Base-by-base conservation (phyloP, 345 rosid genomes). In the Brassica juncea region DNA sequence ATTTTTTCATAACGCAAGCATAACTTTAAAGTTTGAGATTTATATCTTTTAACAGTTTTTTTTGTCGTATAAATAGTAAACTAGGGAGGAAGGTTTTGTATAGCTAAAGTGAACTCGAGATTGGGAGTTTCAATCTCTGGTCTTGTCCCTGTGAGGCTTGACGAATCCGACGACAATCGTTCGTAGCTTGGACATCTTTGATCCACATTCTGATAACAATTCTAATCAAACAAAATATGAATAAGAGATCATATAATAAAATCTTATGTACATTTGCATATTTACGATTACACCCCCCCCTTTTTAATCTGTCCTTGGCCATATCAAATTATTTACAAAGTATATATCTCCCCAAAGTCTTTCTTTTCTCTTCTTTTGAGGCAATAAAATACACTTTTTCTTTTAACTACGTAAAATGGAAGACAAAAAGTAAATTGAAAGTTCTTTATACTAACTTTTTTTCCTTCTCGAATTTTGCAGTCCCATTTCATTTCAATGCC, bases 61-160 rank as follows among this genome's bases (percentile, higher is more conserved):
- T 54, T 64, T 66, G n/a, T 10, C 12, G 21, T 74, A 68, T 58
- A 3, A 35, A 68, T 64, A 68, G 21, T 69, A 8, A n/a, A 39
- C 47, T 64, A 80, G 25, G 62, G 44, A 65, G 44, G 23, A 16
- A 55, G 73, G 16, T 80, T 75, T 71, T 77, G 83, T 55, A 62
- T 81, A n/a, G 83, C 80, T 71, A 81, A 64, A 25, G 80, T 81
- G 34, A 81, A 81, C 3, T 81, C 83, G 14, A 81, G 77, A 81
- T 81, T 81, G 44, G 80, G 83, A 71, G 59, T 64, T 57, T 80
- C 69, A 25, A 63, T 59, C 58, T 70, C 83, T 57, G 49, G 62
- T 76, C 61, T 70, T 75, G 80, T 71, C 34, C 34, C 72, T 12
- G 83, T 75, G 49, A 81, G 68, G 23, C 83, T 81, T 70, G 83